These are phyloP conservation scores for Rhodotorula toruloides DNA, from an alignment of 768 basidiomycete genomes.

Conservation along the genomic window DNA sequence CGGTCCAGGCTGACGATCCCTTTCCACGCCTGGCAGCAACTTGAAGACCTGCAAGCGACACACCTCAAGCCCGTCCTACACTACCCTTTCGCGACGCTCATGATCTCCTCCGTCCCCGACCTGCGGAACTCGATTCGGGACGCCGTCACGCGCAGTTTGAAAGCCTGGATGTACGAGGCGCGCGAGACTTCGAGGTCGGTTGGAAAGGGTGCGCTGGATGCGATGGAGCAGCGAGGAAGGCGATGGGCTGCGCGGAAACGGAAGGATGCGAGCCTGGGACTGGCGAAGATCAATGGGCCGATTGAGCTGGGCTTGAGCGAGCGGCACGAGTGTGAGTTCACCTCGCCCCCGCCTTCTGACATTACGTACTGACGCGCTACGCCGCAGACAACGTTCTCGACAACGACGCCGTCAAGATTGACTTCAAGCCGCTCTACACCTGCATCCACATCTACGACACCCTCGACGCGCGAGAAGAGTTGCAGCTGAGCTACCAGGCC, in stretches of 20 bases:
- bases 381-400: slow-evolving; percentile 77
- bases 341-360: background rate
- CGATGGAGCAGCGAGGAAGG: slow-evolving; percentile 75
- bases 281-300: slow-evolving; percentile 59
- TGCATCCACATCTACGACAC: slow-evolving; percentile 95
- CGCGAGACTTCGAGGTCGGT: slow-evolving; percentile 80
- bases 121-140: slow-evolving; percentile 82
- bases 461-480: slow-evolving; percentile 79
- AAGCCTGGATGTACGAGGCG: slow-evolving; percentile 94
- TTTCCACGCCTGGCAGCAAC: slow-evolving; percentile 45
- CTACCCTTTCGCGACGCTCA: slow-evolving; percentile 90
- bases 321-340: slow-evolving; percentile 78
- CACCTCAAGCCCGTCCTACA: slow-evolving; percentile 76
- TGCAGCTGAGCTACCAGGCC: slow-evolving; percentile 90
- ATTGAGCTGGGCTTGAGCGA: slow-evolving; percentile 89
- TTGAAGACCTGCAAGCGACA: slow-evolving; percentile 80
- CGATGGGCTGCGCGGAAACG: slow-evolving; percentile 75
- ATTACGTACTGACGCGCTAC: background rate
- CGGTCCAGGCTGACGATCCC: background rate
- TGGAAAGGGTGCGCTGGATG: slow-evolving; percentile 78
- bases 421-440: slow-evolving; percentile 91
- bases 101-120: slow-evolving; percentile 85
- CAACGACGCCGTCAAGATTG: slow-evolving; percentile 77
- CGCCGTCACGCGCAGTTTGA: slow-evolving; percentile 88
- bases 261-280: slow-evolving; percentile 68